Evolutionary conservation across 805 yeast genomes (phyloP).

Genomic region (Ogataea saltuana): DNA sequence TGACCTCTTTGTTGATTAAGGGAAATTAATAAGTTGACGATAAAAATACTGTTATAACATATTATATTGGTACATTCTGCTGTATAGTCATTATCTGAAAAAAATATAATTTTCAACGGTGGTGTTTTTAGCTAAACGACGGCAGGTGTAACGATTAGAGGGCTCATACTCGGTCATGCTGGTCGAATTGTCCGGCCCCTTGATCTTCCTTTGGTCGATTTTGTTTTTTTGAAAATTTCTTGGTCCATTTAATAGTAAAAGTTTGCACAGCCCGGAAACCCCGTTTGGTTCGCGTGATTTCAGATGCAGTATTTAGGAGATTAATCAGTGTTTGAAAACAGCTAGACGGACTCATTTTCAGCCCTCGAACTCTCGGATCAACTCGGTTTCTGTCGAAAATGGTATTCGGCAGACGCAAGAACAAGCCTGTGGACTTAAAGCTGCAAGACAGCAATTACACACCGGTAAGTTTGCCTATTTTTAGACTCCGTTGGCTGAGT

Average conservation of each 20-base stretch:
- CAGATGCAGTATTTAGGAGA: no score
- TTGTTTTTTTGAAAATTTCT: neutral
- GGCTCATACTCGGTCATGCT: no score
- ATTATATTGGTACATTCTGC: slow-evolving; percentile 10
- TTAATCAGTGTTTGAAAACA: no score
- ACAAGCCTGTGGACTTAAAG: slow-evolving; percentile 21
- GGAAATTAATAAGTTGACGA: slow-evolving; percentile 10
- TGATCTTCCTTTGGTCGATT: no score
- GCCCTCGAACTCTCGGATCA: no score
- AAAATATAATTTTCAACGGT: slow-evolving; percentile 14
- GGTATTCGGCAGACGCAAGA: slow-evolving; percentile 26
- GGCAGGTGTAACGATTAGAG: no score
- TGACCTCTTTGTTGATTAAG: slow-evolving; percentile 7
- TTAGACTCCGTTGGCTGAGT: neutral
- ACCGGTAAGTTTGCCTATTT: slow-evolving; percentile 18
- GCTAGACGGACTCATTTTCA: no score
- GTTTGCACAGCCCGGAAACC: slow-evolving; percentile 2
- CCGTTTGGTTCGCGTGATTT: no score
- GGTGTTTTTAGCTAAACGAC: slow-evolving; percentile 11
- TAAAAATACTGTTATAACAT: slow-evolving; percentile 8
- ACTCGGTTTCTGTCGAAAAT: slow-evolving; percentile 3
- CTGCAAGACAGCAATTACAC: slow-evolving; percentile 24
- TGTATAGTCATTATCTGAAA: slow-evolving; percentile 16
- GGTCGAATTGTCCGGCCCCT: no score
- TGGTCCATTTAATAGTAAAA: no score